Conservation (phyloP, 78 protist species). For the Dictyostelium firmibasis region DNA sequence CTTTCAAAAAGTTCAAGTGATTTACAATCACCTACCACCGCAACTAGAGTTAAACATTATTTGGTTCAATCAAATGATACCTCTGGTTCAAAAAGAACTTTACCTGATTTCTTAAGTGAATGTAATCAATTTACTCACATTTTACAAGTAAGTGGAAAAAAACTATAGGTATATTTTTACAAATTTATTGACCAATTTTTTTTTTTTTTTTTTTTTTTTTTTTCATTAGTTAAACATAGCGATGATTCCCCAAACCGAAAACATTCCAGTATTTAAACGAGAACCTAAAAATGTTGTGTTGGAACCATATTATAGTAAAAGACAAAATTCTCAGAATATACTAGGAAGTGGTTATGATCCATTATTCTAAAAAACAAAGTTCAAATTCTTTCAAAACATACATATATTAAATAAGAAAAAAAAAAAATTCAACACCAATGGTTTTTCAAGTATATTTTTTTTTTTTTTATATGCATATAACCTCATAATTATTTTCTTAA, state of each 20-base stretch:
- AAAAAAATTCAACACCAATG: background rate
- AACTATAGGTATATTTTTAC: no score
- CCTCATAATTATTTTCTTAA: background rate
- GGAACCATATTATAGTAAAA: slow-evolving; percentile 64
- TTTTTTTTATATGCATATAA: no score
- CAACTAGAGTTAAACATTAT: slow-evolving; percentile 71
- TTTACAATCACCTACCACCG: background rate
- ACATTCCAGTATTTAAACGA: slow-evolving; percentile 21
- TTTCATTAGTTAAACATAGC: slow-evolving; percentile 13
- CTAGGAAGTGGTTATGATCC: slow-evolving; percentile 79
- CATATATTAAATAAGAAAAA: background rate
- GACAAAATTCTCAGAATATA: slow-evolving; percentile 51
- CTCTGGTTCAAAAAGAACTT: slow-evolving; percentile 73
- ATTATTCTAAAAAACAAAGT: background rate
- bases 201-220: background rate
- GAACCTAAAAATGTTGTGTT: slow-evolving; percentile 44
- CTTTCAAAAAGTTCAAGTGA: background rate
- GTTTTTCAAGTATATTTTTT: background rate
- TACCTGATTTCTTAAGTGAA: slow-evolving; percentile 77
- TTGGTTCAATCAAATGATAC: slow-evolving; percentile 80
- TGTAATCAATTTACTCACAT: slow-evolving; percentile 66
- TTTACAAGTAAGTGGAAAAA: slow-evolving; percentile 25
- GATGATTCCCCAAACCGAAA: background rate
- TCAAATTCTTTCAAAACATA: background rate
- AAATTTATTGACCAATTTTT: no score